Base-by-base conservation (phyloP, 1,284 basidiomycete species). In the Farysia itapuensis region DNA sequence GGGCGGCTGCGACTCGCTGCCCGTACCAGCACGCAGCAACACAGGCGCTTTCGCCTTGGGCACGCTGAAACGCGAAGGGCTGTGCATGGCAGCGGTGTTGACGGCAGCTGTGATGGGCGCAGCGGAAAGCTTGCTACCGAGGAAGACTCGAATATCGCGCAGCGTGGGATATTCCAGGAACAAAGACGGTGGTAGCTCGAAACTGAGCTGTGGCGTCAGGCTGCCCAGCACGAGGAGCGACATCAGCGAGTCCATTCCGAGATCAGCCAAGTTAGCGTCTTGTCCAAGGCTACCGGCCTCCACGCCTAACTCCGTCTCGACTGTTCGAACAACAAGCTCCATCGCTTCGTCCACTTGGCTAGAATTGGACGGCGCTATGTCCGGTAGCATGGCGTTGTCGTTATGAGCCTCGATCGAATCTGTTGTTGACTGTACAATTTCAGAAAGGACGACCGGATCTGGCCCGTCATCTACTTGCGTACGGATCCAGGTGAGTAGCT, bases 231-330 rank as follows among this genome's bases (percentile, higher is more conserved):
- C 50, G 28, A 58, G 45, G 26, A 66, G 40, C 15, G 53, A 48
- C 63, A 65, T 65, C 41, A 65, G 53, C 40, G 57, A 61, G 40
- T 65, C 63, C 45, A 65, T 45, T 21, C 63, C 63, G 1, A 65
- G 34, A 18, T 56, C 57, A 3, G 63, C 57, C 13, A 65, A 31
- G 15, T 57, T 60, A 8, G 58, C 48, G 13, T 46, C 44, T 12
- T 18, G 28, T 9, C 26, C 30, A 29, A 64, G 43, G 35, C 51
- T 53, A 1, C 41, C 47, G 19, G 38, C 32, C 12, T 35, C 48
- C 5, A 65, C 52, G 20, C 63, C 63, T 0, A 61, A 43, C 43
- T 65, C 63, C 4, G 35, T 60, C 35, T 60, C 57, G 42, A 60
- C 46, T 14, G 46, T 60, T 3, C 35, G 26, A 0, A 32, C 28